These are phyloP conservation scores for Arthromyces matolae DNA, from an alignment of 768 basidiomycete genomes.

Conservation along the genomic window DNA sequence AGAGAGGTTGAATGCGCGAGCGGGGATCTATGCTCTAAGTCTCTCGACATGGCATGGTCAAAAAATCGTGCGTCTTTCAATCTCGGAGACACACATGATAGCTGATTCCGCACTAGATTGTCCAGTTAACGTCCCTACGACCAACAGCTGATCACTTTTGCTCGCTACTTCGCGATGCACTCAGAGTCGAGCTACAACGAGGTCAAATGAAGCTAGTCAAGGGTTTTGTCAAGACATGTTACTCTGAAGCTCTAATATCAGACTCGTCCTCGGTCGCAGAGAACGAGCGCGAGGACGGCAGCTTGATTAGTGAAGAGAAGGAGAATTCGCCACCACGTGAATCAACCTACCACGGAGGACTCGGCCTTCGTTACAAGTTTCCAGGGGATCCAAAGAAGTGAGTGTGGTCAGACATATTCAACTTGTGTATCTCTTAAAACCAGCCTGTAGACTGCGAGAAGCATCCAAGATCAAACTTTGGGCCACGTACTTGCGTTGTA, in stretches of 20 bases:
- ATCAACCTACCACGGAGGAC: conserved; percentile 67
- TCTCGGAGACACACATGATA: not conserved
- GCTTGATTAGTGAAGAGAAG: conserved; percentile 52
- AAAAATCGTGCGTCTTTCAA: conserved; percentile 64
- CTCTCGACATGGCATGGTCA: conserved; percentile 91
- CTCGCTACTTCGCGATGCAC: conserved; percentile 77
- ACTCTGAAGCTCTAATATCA: conserved; percentile 84
- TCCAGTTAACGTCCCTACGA: conserved; percentile 90
- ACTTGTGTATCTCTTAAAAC: conserved; percentile 2
- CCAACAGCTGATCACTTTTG: conserved; percentile 95
- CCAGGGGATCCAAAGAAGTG: conserved; percentile 94
- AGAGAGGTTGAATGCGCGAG: conserved; percentile 87
- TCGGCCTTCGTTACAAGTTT: conserved; percentile 82
- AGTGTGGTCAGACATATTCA: conserved; percentile 5
- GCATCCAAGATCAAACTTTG: conserved; percentile 95
- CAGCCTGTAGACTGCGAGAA: conserved; percentile 63
- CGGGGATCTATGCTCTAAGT: conserved; percentile 95
- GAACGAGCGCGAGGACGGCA: conserved; percentile 67
- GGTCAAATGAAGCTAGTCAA: conserved; percentile 94
- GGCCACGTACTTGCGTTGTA: conserved; percentile 82
- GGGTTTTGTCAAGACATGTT: conserved; percentile 86
- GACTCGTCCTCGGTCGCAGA: conserved; percentile 54
- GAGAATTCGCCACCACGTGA: conserved; percentile 43
- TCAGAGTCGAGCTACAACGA: conserved; percentile 85
- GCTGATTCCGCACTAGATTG: conserved; percentile 47